Evolutionary conservation across 2,329 filamentous ascomycete genomes (phyloP), one percentile per base, ranked within the genome.

Genomic region (Fusarium chaquense): DNA sequence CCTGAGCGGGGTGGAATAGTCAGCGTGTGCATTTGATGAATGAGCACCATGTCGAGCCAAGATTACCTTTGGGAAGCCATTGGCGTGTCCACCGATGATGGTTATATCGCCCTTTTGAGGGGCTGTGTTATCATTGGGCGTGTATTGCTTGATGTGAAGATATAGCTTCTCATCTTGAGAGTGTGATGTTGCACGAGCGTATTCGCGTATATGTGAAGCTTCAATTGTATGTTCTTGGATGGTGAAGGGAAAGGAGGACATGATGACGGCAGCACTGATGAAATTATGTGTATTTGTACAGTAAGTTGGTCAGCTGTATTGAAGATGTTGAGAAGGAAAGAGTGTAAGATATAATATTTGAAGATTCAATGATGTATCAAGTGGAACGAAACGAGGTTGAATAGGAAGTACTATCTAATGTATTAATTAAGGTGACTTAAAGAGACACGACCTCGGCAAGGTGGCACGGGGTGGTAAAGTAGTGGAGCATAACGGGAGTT

Each of bases 71-170:
- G 93, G 92, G 72, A 98, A 97, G 13, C 91, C 95, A 82, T 98
- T 98, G 51, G 93, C 95, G 81, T 98, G 94, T 6, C 91, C 91
- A 13, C 87, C 93, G 58, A 98, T 89, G 62, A 98, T 90, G 22
- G 93, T 98, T 11, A 98, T 83, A 78, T 96, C 93, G 35, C 93
- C 92, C 2, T 89, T 87, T 67, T 88, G 84, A 0, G 93, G 91
- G 26, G 82, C 79, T 1, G 83, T 85, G 73, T 94, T 94, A 75
- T 90, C 86, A 58, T 88, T 83, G 2, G 94, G 94, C 0, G 87
- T 91, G 77, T 98, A 98, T 77, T 98, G 93, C 83, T 97, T 98
- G 55, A 98, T 86, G 11, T 90, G 88, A 7, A 98, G 81, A 56
- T 89, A 81, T 5, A 98, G 83, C 8, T 87, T 84, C 65, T 95